Conservation (phyloP, 2,329 filamentous ascomycete species). For the Microsporum ferrugineum region DNA sequence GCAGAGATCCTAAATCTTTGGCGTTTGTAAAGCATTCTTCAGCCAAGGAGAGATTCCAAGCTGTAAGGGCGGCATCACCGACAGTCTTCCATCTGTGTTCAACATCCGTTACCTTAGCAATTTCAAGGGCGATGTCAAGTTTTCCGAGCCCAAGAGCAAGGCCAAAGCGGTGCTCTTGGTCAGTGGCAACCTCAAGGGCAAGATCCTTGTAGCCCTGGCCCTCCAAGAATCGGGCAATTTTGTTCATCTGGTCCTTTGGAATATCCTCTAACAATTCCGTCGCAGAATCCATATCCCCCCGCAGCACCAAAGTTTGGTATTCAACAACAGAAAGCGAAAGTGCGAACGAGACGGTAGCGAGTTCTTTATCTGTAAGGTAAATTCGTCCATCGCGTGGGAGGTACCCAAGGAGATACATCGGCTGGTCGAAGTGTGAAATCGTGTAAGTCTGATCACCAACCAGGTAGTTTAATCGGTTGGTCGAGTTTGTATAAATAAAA, state of each 20-base stretch:
- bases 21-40: conserved; percentile 88
- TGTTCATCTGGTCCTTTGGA: conserved; percentile 88
- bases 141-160: conserved; percentile 73
- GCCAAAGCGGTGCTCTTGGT: conserved; percentile 93
- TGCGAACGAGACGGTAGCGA: conserved; percentile 78
- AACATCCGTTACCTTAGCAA: conserved; percentile 70
- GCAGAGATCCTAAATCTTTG: conserved; percentile 77
- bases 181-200: conserved; percentile 85
- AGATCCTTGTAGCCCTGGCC: conserved; percentile 95
- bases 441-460: conserved; percentile 98
- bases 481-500: conserved; percentile 96
- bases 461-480: conserved; percentile 93
- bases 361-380: conserved; percentile 92
- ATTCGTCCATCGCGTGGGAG: conserved; percentile 90
- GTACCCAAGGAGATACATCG: conserved; percentile 91
- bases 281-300: conserved; percentile 84
- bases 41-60: conserved; percentile 78
- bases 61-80: conserved; percentile 75
- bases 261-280: conserved; percentile 74
- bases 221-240: conserved; percentile 93
- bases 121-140: conserved; percentile 70
- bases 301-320: conserved; percentile 90
- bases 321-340: conserved; percentile 88
- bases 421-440: conserved; percentile 89
- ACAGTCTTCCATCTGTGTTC: conserved; percentile 99